A percentile compares a stretch with the other conserved stretches of the same genome.
Conservation (phyloP, 371 early-diverging fungal genomes). For the Mucor lusitanicus region DNA sequence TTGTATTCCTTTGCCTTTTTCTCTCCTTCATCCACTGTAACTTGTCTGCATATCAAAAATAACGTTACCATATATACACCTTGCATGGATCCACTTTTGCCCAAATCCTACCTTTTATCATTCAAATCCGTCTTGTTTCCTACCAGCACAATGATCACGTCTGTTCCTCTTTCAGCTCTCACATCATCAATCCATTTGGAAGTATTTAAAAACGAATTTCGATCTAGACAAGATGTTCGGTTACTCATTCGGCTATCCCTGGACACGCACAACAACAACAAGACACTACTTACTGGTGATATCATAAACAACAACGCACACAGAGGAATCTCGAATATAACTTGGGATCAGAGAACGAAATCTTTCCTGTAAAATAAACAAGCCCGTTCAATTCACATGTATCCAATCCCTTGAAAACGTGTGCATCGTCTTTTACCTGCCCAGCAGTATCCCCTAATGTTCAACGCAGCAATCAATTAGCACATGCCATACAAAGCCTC, state of each 20-base stretch:
- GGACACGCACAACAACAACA: background rate
- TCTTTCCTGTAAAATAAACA: slow-evolving; percentile 66
- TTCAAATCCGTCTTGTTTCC: slow-evolving; percentile 99
- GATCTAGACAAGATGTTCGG: slow-evolving; percentile 52
- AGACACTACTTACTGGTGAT: slow-evolving; percentile 20
- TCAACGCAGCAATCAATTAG: background rate
- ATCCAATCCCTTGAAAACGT: background rate
- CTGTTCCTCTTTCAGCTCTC: slow-evolving; percentile 94
- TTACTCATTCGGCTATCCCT: background rate
- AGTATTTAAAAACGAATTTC: slow-evolving; percentile 93
- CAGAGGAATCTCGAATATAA: slow-evolving; percentile 98
- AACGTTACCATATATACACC: background rate
- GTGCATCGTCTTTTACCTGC: slow-evolving; percentile 72
- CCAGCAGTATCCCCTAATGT: slow-evolving; percentile 96
- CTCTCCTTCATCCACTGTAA: slow-evolving; percentile 96
- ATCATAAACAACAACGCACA: slow-evolving; percentile 94
- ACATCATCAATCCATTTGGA: slow-evolving; percentile 99
- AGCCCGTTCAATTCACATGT: background rate
- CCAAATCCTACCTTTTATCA: slow-evolving; percentile 75
- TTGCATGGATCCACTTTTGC: background rate
- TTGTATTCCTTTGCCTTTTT: slow-evolving; percentile 92
- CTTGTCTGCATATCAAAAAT: slow-evolving; percentile 58
- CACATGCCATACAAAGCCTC: background rate
- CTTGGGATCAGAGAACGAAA: slow-evolving; percentile 97
- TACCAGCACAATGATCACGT: slow-evolving; percentile 97